Base-by-base conservation (phyloP, 345 rosid species). In the Acer yangbiense region DNA sequence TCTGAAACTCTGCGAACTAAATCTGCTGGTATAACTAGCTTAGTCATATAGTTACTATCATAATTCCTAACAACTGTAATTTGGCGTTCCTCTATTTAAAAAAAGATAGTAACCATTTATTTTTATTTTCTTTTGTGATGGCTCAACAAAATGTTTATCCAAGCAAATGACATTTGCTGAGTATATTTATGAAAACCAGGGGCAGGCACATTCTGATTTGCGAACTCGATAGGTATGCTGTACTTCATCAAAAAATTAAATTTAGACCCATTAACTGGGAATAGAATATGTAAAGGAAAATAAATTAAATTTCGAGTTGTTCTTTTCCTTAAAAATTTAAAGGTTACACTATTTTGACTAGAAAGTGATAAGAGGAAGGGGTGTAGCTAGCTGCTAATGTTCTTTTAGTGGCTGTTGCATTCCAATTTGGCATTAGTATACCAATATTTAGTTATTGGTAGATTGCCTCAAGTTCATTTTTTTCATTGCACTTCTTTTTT, bases 281-380 rank as follows among this genome's bases (percentile, higher is more conserved):
- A 16, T 32, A 39, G 64, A 71, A 32, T 11, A 10, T 32, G 0
- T 9, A 7, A 3, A 18, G 65, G 65, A 57, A 39, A 35, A 58
- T 32, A n/a, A 32, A 29, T 32, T 70, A 14, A 41, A 62, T 17
- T 73, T 16, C 75, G 21, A 55, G 20, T 18, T 32, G 6, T 23
- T 6, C 44, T 23, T 11, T 74, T 27, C 25, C 76, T 73, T 66
- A 16, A 43, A 13, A 73, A 62, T 73, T 63, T 64, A 61, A 23
- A 44, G 16, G 68, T 44, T 25, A 23, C 7, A 13, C 27, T 41
- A 55, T 48, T 74, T 63, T 63, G 69, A 41, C 69, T 23, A 43
- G 25, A 62, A 73, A 6, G 21, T 21, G 76, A 23, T 17, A 18
- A 54, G 64, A 46, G 44, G 69, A 16, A 13, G 17, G 17, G 7